Evolutionary conservation across 768 basidiomycete species (phyloP), one percentile per base, ranked within the genome.

Genomic region (Collybia nuda): DNA sequence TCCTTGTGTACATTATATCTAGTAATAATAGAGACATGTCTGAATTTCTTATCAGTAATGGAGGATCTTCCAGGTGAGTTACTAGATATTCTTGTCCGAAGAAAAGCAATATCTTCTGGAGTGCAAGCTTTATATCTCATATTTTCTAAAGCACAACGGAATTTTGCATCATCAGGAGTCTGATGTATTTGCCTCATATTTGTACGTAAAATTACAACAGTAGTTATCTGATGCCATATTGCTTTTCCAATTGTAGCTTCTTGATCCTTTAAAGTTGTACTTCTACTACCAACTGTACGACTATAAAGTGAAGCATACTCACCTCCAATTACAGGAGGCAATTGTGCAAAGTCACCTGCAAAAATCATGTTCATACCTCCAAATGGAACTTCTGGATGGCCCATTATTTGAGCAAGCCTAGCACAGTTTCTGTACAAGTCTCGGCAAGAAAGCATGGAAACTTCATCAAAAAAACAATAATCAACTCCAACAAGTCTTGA

Each of bases 391-490:
- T 56, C 44, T 2, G 47, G 5, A 7, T 47, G 42, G 15, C 57
- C 51, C 15, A 58, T 56, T 2, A 62, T 54, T 18, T 47, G 50
- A n/a, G 58, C 51, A n/a, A 71, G 52, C 14, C 54, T 54, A 1
- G 54, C 53, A 53, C 61, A 60, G 1, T 73, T 72, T 1, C 44
- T 47, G 47, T 68, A 67, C 28, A 74, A 37, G 28, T 66, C 63
- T 14, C 42, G n/a, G 41, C 67, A 69, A 1, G 63, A 62, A 0
- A 74, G 35, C 75, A 77, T 77, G 0, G 72, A 75, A 0, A 75
- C 60, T 48, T 76, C 73, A 62, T 76, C 70, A 6, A 74, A 46
- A 23, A 75, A 73, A 0, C 74, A 46, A 57, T 71, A 70, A 3
- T 70, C 60, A 5, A 72, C 64, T n/a, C 43, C 43, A 24, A 44